A percentile compares a stretch with the other conserved stretches of the same genome.
Evolutionary conservation across 1,139 yeast genomes (phyloP).

Genomic region (Saccharomyces pastorianus): DNA sequence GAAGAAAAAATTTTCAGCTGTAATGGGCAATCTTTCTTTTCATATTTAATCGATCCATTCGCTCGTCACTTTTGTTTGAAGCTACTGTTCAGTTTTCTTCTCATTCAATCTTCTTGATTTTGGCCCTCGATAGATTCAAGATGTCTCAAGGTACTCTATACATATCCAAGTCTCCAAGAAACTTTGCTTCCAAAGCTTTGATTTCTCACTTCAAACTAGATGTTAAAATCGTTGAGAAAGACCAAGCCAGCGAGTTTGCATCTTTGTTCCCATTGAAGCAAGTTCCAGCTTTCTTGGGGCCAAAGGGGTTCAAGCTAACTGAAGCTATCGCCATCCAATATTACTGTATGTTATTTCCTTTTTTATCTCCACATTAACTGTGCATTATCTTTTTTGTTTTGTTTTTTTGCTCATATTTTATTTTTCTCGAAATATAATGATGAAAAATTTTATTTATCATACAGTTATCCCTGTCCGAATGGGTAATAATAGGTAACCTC

Average conservation of each 20-base stretch:
- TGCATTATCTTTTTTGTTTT: background rate
- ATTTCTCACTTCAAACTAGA: constrained; percentile 70
- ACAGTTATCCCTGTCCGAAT: constrained; percentile 26
- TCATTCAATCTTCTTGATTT: background rate
- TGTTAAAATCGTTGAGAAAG: constrained; percentile 44
- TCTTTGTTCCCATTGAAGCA: constrained; percentile 60
- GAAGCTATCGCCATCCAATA: constrained; percentile 66
- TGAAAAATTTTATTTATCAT: constrained; percentile 10
- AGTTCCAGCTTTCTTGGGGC: constrained; percentile 73
- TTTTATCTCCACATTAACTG: background rate
- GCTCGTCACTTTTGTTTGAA: background rate
- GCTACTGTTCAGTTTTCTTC: background rate
- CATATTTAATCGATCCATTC: background rate
- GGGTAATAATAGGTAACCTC: constrained; percentile 16
- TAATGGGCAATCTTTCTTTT: background rate
- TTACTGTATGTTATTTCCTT: constrained; percentile 24
- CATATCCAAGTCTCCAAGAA: constrained; percentile 41
- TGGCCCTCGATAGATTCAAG: constrained; percentile 4
- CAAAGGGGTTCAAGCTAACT: constrained; percentile 68
- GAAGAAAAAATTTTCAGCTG: background rate
- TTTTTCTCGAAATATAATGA: constrained; percentile 19
- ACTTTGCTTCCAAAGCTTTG: constrained; percentile 65
- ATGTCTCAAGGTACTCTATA: constrained; percentile 67
- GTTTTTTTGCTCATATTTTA: constrained; percentile 10
- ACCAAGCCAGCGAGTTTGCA: constrained; percentile 40